phyloP scores from a whole-genome alignment of 78 protist genomes.

The Cyanophora paradoxa region DNA sequence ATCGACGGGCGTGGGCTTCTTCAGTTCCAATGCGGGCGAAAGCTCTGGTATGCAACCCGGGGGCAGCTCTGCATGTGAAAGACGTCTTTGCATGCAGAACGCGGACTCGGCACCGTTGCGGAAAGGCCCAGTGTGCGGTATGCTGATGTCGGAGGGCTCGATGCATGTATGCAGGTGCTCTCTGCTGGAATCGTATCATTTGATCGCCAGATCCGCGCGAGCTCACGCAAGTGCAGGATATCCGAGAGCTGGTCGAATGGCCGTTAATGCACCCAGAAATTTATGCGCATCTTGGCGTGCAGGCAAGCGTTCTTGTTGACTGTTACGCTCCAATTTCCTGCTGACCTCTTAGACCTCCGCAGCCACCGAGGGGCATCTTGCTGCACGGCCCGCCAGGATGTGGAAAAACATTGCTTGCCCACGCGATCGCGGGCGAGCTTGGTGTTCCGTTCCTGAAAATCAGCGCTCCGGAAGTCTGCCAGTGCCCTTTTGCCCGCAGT shows the following conservation, averaged over 20 bases:
- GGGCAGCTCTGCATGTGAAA: too few species aligned
- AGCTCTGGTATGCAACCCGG: too few species aligned
- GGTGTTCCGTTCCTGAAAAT: slow-evolving; percentile 56
- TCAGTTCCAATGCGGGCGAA: too few species aligned
- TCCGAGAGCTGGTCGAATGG: slow-evolving; percentile 74
- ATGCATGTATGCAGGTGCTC: slow-evolving; percentile 31
- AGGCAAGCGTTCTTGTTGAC: too few species aligned
- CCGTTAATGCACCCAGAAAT: slow-evolving; percentile 83
- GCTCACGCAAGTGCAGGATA: slow-evolving; percentile 5
- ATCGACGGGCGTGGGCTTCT: too few species aligned
- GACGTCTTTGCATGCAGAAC: too few species aligned
- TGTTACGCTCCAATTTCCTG: too few species aligned
- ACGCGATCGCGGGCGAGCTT: slow-evolving; percentile 83
- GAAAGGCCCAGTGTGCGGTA: slow-evolving; percentile 41
- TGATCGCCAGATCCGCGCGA: too few species aligned
- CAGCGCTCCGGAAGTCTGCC: not conserved
- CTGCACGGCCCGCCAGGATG: not conserved
- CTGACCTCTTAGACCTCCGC: too few species aligned
- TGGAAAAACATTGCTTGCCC: slow-evolving; percentile 79
- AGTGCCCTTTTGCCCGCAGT: not conserved
- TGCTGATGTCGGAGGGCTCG: slow-evolving; percentile 74
- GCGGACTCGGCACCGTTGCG: not conserved
- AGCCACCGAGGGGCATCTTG: too few species aligned
- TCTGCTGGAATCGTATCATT: too few species aligned
- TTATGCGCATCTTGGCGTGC: slow-evolving; percentile 38